Evolutionary conservation across 495 filamentous ascomycete genomes (phyloP).

Genomic region (Trichodelitschia bisporula): DNA sequence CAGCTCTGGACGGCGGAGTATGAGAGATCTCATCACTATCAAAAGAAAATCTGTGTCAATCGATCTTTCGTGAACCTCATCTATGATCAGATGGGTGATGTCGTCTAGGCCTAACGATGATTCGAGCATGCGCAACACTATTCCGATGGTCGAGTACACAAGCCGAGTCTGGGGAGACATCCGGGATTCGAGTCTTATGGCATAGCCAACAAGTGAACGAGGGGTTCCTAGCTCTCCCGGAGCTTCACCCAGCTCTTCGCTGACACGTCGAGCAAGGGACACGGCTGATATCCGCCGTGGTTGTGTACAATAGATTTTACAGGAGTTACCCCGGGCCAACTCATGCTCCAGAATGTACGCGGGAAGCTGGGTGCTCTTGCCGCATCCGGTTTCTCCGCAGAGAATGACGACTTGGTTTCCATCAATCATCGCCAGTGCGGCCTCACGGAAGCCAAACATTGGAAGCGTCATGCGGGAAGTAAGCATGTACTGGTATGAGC

Average conservation of each 20-base stretch:
- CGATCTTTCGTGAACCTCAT: conserved; percentile 79
- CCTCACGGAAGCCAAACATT: conserved; percentile 63
- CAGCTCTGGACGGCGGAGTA: conserved; percentile 43
- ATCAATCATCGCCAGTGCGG: conserved; percentile 49
- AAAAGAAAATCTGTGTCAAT: conserved; percentile 93
- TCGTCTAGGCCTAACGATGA: conserved; percentile 60
- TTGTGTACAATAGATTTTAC: conserved; percentile 88
- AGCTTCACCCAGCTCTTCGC: conserved; percentile 75
- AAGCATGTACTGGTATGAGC: conserved; percentile 34
- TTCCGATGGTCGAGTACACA: conserved; percentile 69
- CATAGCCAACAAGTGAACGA: conserved; percentile 75
- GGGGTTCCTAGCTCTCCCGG: conserved; percentile 57
- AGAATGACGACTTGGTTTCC: conserved; percentile 64
- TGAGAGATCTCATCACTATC: conserved; percentile 63
- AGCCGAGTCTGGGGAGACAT: conserved; percentile 55
- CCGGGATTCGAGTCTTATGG: conserved; percentile 76
- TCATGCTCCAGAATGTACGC: conserved; percentile 79
- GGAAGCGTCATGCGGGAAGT: conserved; percentile 45
- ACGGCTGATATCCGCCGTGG: conserved; percentile 93
- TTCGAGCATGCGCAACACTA: conserved; percentile 93
- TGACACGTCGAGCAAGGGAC: conserved; percentile 72
- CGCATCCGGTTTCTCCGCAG: conserved; percentile 88
- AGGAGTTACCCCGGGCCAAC: conserved; percentile 48
- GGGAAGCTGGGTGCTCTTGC: conserved; percentile 92
- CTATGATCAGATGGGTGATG: conserved; percentile 76